phyloP scores from a whole-genome alignment of 2,329 filamentous ascomycete species.

The Annulohypoxylon truncatum region DNA sequence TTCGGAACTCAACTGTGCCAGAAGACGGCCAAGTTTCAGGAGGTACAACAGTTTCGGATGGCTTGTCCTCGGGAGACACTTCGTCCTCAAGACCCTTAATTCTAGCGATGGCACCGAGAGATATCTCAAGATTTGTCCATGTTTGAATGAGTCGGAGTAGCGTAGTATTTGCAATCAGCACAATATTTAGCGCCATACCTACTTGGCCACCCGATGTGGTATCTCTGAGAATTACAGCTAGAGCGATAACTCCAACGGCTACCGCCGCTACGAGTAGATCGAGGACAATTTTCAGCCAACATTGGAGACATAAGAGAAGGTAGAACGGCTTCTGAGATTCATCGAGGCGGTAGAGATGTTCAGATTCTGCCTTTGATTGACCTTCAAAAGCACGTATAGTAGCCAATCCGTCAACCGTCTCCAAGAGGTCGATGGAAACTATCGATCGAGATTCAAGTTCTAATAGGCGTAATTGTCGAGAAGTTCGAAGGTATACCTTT shows the following conservation, averaged over 20 bases:
- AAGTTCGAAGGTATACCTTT: slow-evolving; percentile 65
- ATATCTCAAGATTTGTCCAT: slow-evolving; percentile 53
- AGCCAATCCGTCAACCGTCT: slow-evolving; percentile 55
- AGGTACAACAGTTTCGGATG: not conserved
- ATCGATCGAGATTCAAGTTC: slow-evolving; percentile 66
- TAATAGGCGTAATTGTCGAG: slow-evolving; percentile 65
- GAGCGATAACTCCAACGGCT: slow-evolving; percentile 51
- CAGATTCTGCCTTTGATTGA: slow-evolving; percentile 45
- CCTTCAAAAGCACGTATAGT: slow-evolving; percentile 63
- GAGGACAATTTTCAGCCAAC: slow-evolving; percentile 64
- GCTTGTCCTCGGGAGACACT: slow-evolving; percentile 39
- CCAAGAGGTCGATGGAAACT: slow-evolving; percentile 54
- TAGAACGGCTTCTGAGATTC: slow-evolving; percentile 62
- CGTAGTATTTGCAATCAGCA: slow-evolving; percentile 52
- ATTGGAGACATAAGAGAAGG: slow-evolving; percentile 61
- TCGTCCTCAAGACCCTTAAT: slow-evolving; percentile 48
- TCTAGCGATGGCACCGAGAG: slow-evolving; percentile 51
- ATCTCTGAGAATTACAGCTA: slow-evolving; percentile 43
- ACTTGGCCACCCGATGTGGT: slow-evolving; percentile 47
- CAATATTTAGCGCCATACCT: slow-evolving; percentile 53
- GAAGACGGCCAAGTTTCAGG: slow-evolving; percentile 45
- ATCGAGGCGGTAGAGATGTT: slow-evolving; percentile 52
- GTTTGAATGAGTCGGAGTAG: slow-evolving; percentile 49
- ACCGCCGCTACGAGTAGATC: slow-evolving; percentile 62
- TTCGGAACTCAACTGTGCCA: slow-evolving; percentile 45